Conservation (phyloP, 129 eudicot genomes). For the Sambucus nigra region DNA sequence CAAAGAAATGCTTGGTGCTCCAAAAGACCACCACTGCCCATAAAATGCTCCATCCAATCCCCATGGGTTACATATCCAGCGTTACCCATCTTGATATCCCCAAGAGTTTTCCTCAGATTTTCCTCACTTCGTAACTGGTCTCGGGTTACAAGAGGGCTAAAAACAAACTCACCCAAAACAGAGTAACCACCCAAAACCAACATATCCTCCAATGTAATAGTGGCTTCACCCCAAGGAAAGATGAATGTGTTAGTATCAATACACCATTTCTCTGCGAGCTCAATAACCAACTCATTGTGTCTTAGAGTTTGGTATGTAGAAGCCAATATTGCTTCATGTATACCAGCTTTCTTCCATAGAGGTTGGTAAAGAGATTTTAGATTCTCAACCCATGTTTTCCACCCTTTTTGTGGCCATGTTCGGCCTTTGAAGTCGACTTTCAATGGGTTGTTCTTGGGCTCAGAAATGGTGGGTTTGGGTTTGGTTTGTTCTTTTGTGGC, state of each 20-base stretch:
- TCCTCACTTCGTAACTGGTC: neutral
- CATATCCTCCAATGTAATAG: conserved; percentile 38
- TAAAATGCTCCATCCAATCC: conserved; percentile 32
- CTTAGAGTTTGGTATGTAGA: conserved; percentile 16
- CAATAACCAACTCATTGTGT: conserved; percentile 14
- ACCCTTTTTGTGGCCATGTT: conserved; percentile 10
- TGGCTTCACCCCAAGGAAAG: conserved; percentile 45
- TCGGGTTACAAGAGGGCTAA: neutral
- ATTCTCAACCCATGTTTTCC: conserved; percentile 26
- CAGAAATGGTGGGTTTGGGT: neutral
- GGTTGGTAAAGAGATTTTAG: conserved; percentile 7
- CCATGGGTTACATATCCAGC: conserved; percentile 1
- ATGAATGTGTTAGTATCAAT: conserved; percentile 32
- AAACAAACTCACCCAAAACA: conserved; percentile 16
- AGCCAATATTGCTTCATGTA: conserved; percentile 20
- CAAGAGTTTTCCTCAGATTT: conserved; percentile 2
- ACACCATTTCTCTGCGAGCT: conserved; percentile 28
- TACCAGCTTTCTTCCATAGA: conserved; percentile 18
- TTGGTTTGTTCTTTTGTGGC: neutral
- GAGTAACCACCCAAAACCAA: conserved; percentile 33
- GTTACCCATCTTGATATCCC: neutral
- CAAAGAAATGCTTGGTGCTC: conserved; percentile 51
- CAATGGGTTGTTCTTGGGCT: neutral
- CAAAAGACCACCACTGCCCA: conserved; percentile 13
- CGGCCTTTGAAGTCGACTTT: conserved; percentile 8